These are phyloP conservation scores for Candida pini DNA, from an alignment of 805 yeast species.

Conservation along the genomic window DNA sequence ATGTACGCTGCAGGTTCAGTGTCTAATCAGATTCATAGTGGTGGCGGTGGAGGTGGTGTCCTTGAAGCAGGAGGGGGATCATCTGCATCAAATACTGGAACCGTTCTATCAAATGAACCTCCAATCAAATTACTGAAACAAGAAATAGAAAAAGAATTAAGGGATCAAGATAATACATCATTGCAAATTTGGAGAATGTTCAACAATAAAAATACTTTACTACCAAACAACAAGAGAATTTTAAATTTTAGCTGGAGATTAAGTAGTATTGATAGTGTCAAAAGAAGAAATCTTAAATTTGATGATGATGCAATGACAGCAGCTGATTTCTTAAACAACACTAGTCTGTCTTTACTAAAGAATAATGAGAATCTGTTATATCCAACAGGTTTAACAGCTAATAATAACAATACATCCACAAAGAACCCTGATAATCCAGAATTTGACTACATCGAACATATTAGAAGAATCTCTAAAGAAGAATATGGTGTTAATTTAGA, in stretches of 20 bases:
- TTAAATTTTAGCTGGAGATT: conserved; percentile 32
- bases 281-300: conserved; percentile 4
- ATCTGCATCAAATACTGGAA: too few species aligned
- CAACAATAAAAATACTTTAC: conserved; percentile 27
- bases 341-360: conserved; percentile 14
- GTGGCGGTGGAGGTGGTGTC: too few species aligned
- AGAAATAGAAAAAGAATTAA: conserved; percentile 27
- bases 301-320: not conserved
- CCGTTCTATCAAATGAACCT: conserved; percentile 9
- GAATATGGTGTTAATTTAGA: conserved; percentile 28
- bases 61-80: too few species aligned
- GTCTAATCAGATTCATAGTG: too few species aligned
- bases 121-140: conserved; percentile 19
- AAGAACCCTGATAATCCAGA: conserved; percentile 24
- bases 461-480: conserved; percentile 30
- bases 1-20: too few species aligned
- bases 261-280: conserved; percentile 26
- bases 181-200: conserved; percentile 32
- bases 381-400: conserved; percentile 9
- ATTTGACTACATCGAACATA: conserved; percentile 34
- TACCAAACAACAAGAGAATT: conserved; percentile 31
- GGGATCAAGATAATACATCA: conserved; percentile 23
- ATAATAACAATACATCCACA: conserved; percentile 3
- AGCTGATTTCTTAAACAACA: conserved; percentile 7
- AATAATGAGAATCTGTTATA: conserved; percentile 15